phyloP scores from a whole-genome alignment of 75 land plant genomes.

The Picea glauca region DNA sequence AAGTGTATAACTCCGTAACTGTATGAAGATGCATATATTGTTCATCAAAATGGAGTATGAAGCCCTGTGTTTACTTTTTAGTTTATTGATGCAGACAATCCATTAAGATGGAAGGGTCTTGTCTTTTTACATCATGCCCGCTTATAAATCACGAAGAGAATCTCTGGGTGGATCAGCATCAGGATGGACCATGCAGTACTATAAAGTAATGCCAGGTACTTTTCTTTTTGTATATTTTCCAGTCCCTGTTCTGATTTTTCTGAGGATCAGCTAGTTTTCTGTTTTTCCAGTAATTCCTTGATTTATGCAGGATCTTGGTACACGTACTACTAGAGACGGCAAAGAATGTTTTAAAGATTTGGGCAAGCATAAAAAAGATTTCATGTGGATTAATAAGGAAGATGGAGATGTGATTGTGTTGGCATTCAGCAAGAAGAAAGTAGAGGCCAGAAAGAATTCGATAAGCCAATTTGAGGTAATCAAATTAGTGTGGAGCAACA shows the following conservation, averaged over 20 bases:
- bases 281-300: neutral
- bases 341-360: conserved; percentile 86
- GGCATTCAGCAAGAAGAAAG: conserved; percentile 98
- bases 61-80: neutral
- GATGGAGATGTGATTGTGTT: conserved; percentile 97
- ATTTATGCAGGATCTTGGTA: conserved; percentile 80
- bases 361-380: conserved; percentile 80
- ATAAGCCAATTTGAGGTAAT: conserved; percentile 86
- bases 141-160: conserved; percentile 90
- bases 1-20: too few relatives aligned
- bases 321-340: conserved; percentile 87
- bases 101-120: conserved; percentile 50
- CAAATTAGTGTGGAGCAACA: neutral
- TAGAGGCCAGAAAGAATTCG: conserved; percentile 94
- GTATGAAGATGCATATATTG: neutral
- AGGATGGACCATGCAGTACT: conserved; percentile 92
- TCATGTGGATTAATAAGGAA: conserved; percentile 65
- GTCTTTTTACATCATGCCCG: conserved; percentile 89
- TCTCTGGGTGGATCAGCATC: conserved; percentile 58
- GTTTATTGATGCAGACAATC: conserved; percentile 58
- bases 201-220: conserved; percentile 60
- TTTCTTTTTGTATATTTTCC: neutral
- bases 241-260: neutral
- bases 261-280: neutral
- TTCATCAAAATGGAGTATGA: neutral